Evolutionary conservation across 2,329 filamentous ascomycete genomes (phyloP).

Genomic region (Ophiocordyceps camponoti-floridani): DNA sequence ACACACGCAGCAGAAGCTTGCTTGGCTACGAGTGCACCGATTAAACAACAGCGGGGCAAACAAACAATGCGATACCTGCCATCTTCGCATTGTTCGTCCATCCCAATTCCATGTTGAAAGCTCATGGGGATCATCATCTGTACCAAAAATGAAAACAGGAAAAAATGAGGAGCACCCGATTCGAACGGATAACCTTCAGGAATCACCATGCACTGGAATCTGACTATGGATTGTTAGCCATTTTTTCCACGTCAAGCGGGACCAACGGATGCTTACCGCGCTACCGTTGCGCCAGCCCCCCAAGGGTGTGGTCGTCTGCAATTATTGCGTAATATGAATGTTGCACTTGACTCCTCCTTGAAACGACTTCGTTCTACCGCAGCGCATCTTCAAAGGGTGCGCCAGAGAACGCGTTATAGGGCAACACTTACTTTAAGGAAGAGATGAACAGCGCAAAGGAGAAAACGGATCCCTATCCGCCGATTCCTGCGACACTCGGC

Average conservation of each 20-base stretch:
- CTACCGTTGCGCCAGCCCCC: background rate
- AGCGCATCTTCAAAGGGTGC: background rate
- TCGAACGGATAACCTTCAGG: constrained; percentile 1
- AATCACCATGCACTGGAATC: background rate
- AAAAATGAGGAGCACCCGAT: background rate
- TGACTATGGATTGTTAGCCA: background rate
- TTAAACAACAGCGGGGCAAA: no score
- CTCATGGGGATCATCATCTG: no score
- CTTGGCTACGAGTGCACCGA: no score
- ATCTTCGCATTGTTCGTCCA: no score
- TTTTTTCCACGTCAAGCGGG: background rate
- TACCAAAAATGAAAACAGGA: background rate
- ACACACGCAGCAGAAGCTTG: no score
- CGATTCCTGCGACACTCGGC: background rate
- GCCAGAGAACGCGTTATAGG: background rate
- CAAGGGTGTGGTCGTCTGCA: background rate
- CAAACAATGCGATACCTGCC: no score
- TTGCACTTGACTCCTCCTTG: background rate
- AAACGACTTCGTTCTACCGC: background rate
- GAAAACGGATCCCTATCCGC: background rate
- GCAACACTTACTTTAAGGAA: background rate
- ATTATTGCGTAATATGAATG: background rate
- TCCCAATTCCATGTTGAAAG: background rate
- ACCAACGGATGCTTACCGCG: background rate
- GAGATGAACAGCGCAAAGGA: background rate